Percentiles rank a stretch among this genome's conserved stretches.
Conservation (phyloP, 192 early-diverging fungal genomes). For the Gaertneriomyces sp. region DNA sequence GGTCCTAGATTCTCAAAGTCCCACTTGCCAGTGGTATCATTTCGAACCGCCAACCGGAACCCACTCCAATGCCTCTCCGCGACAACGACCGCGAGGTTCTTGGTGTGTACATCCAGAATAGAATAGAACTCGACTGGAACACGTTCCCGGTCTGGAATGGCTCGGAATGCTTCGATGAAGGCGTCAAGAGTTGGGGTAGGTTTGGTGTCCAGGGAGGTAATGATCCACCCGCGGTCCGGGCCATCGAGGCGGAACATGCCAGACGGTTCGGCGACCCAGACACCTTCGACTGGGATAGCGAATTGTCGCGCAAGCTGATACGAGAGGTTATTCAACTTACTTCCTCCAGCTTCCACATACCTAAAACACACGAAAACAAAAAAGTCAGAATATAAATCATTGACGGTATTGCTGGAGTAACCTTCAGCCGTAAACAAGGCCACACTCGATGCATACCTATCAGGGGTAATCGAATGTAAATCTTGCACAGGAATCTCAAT, state of each 20-base stretch:
- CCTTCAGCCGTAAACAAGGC: background rate
- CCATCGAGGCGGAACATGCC: slow-evolving; percentile 73
- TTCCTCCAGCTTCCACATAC: slow-evolving; percentile 84
- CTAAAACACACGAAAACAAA: slow-evolving; percentile 15
- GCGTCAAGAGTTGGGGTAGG: slow-evolving; percentile 71
- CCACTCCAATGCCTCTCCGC: slow-evolving; percentile 85
- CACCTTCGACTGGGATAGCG: slow-evolving; percentile 60
- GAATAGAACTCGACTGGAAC: slow-evolving; percentile 79
- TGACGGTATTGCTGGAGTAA: too few species aligned
- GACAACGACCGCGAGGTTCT: slow-evolving; percentile 77
- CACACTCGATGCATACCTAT: slow-evolving; percentile 1
- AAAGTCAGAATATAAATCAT: too few species aligned
- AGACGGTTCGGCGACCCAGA: slow-evolving; percentile 67
- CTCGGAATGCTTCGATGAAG: slow-evolving; percentile 70
- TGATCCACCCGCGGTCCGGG: slow-evolving; percentile 67
- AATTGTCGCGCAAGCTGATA: slow-evolving; percentile 54
- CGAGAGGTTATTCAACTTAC: slow-evolving; percentile 55
- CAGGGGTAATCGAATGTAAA: slow-evolving; percentile 59
- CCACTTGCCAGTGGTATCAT: slow-evolving; percentile 79
- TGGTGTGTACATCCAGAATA: slow-evolving; percentile 76
- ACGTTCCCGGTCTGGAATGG: slow-evolving; percentile 70
- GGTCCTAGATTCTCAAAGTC: slow-evolving; percentile 63
- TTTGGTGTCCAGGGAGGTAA: slow-evolving; percentile 68
- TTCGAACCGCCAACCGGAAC: slow-evolving; percentile 73
- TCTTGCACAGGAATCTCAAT: slow-evolving; percentile 61